A percentile compares a stretch with the other conserved stretches of the same genome.
Conservation (phyloP, 1,284 basidiomycete genomes). For the Exobasidium rhododendri region DNA sequence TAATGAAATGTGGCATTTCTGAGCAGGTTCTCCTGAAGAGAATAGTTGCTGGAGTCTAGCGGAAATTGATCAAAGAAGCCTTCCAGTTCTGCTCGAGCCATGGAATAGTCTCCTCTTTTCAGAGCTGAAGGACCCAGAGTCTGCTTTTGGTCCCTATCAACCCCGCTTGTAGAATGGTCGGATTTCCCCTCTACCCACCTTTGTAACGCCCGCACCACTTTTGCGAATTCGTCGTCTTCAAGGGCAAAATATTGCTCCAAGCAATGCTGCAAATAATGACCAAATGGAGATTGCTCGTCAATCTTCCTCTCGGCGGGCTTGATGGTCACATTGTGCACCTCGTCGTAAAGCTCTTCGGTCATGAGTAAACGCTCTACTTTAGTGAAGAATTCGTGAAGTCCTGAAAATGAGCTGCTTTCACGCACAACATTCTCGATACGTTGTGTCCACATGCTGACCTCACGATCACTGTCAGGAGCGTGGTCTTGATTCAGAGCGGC, state of each 20-base stretch:
- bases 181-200: background rate
- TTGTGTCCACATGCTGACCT: background rate
- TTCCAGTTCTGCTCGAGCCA: constrained; percentile 1
- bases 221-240: constrained; percentile 4
- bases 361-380: constrained; percentile 1
- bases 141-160: background rate
- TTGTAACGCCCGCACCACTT: background rate
- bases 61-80: constrained; percentile 10
- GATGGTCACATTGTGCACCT: constrained; percentile 1
- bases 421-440: background rate
- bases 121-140: background rate
- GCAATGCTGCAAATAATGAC: constrained; percentile 1
- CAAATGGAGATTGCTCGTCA: constrained; percentile 4
- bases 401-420: background rate
- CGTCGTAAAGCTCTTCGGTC: constrained; percentile 3
- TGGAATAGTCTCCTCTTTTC: constrained; percentile 6
- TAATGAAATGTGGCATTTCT: constrained; percentile 3
- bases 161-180: background rate
- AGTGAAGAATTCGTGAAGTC: background rate
- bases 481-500: background rate
- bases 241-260: background rate
- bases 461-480: too few species aligned
- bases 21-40: background rate
- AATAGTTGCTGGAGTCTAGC: background rate
- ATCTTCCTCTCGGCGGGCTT: background rate